phyloP scores from a whole-genome alignment of 2,329 filamentous ascomycete species.

The Fusarium denticulatum region DNA sequence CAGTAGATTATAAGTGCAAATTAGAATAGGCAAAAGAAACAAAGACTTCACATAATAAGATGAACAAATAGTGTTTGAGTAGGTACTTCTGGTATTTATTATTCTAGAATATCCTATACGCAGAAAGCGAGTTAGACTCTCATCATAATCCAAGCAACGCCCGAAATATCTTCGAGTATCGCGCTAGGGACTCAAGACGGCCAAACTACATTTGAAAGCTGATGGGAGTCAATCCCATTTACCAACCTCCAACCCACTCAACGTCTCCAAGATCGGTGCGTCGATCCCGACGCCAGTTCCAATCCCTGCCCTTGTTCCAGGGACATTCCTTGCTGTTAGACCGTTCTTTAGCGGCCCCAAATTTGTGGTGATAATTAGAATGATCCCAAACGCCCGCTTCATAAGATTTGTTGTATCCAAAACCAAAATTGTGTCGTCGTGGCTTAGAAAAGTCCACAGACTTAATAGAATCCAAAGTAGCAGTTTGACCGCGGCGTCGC shows the following conservation, averaged over 20 bases:
- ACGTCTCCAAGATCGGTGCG: conserved; percentile 78
- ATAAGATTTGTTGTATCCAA: conserved; percentile 60
- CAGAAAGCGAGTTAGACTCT: conserved; percentile 70
- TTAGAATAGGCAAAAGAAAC: neutral
- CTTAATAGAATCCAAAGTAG: conserved; percentile 60
- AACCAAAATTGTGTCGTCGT: conserved; percentile 58
- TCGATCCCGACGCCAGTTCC: conserved; percentile 70
- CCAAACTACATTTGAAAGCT: conserved; percentile 70
- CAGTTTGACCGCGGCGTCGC: conserved; percentile 73
- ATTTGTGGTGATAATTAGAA: conserved; percentile 49
- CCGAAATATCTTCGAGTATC: conserved; percentile 40
- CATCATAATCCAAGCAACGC: conserved; percentile 44
- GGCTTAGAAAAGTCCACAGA: conserved; percentile 58
- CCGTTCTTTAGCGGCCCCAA: conserved; percentile 54
- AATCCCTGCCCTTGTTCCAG: conserved; percentile 68
- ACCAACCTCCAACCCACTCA: conserved; percentile 96
- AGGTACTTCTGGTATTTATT: conserved; percentile 74
- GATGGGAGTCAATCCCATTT: conserved; percentile 61
- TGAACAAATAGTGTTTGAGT: conserved; percentile 54
- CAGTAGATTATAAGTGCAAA: neutral
- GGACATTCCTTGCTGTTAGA: conserved; percentile 59
- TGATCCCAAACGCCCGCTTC: conserved; percentile 61
- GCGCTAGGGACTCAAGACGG: conserved; percentile 38
- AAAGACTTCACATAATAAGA: neutral
- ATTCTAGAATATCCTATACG: conserved; percentile 64